These are phyloP conservation scores for Mycena capillaripes DNA, from an alignment of 768 basidiomycete species.

Conservation along the genomic window DNA sequence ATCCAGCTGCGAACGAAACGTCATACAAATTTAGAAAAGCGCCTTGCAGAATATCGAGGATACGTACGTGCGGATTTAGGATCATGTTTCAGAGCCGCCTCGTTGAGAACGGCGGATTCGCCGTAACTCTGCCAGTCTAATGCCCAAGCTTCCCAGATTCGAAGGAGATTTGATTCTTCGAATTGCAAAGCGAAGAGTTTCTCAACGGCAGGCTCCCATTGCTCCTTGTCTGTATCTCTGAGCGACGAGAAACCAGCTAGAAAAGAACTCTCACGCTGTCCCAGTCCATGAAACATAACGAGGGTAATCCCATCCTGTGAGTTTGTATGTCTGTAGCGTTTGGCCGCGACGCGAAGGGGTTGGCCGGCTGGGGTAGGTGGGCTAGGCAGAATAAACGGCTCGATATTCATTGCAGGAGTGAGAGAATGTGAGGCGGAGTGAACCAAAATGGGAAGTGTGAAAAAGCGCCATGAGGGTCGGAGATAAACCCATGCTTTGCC, in stretches of 20 bases:
- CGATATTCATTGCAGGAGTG: background rate
- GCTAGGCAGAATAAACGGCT: background rate
- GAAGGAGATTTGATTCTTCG: background rate
- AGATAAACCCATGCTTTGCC: too few relatives aligned
- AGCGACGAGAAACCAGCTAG: background rate
- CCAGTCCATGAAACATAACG: constrained; percentile 15
- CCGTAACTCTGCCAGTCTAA: constrained; percentile 49
- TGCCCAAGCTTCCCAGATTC: constrained; percentile 46
- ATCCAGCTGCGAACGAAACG: constrained; percentile 31
- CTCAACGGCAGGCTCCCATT: constrained; percentile 46
- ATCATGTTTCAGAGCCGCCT: constrained; percentile 34
- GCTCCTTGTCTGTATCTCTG: constrained; percentile 46
- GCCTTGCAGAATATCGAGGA: background rate
- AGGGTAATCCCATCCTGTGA: constrained; percentile 10
- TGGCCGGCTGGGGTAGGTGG: background rate
- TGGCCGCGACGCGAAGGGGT: background rate
- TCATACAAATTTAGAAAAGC: background rate
- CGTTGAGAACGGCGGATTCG: constrained; percentile 46
- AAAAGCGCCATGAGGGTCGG: too few relatives aligned
- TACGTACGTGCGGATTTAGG: constrained; percentile 38
- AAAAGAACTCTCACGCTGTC: background rate
- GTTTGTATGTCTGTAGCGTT: background rate
- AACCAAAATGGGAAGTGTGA: too few relatives aligned
- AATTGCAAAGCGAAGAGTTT: constrained; percentile 36
- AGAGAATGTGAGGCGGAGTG: too few relatives aligned